These are phyloP conservation scores for Acanthamoeba royreba DNA, from an alignment of 208 protist species.

Conservation along the genomic window DNA sequence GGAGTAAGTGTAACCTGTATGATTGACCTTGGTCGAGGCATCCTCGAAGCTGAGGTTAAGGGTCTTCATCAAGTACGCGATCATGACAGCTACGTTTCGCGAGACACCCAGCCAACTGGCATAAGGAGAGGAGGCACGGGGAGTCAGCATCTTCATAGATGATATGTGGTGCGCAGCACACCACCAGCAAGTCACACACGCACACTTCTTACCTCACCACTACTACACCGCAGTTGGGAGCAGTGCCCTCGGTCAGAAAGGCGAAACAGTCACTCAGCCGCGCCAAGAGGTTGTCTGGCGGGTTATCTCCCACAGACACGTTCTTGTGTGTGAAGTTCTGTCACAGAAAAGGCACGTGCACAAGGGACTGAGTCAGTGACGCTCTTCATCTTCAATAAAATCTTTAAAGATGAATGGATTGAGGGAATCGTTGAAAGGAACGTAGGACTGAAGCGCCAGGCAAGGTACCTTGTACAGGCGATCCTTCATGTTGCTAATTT, in stretches of 20 bases:
- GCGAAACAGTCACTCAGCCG: background rate
- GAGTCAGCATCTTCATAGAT: background rate
- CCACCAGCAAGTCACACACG: background rate
- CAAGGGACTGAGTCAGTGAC: background rate
- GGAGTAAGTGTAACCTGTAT: background rate
- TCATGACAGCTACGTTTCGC: background rate
- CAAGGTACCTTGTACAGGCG: background rate
- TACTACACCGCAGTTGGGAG: background rate
- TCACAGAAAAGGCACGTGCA: background rate
- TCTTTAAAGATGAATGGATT: background rate
- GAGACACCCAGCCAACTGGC: background rate
- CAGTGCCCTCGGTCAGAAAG: background rate
- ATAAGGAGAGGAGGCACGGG: background rate
- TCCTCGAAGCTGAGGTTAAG: background rate
- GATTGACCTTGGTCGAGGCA: background rate
- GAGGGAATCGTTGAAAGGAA: background rate
- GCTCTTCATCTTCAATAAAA: background rate
- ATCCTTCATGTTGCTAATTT: background rate
- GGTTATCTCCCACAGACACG: background rate
- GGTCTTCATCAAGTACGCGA: slow-evolving; percentile 19
- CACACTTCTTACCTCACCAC: background rate
- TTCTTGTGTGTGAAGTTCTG: slow-evolving; percentile 22
- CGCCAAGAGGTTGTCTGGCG: background rate
- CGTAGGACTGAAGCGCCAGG: background rate
- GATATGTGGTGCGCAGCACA: background rate